Conservation (phyloP, 2,329 filamentous ascomycete genomes). For the Sordariomycetes sp. region DNA sequence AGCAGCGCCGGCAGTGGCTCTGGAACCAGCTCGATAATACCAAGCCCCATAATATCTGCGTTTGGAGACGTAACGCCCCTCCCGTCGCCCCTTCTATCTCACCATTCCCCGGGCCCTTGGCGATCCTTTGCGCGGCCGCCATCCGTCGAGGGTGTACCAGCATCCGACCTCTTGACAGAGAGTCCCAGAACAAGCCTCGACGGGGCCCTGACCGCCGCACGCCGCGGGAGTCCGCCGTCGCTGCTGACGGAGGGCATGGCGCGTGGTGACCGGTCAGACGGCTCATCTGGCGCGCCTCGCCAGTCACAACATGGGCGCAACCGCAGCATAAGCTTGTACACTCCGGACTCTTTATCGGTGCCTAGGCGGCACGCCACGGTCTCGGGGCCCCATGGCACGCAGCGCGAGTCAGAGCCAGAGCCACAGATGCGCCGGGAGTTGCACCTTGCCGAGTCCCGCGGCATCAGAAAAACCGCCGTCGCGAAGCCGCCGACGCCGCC, state of each 20-base stretch:
- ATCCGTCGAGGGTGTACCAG: conserved; percentile 31
- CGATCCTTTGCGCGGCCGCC: conserved; percentile 38
- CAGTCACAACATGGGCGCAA: conserved; percentile 50
- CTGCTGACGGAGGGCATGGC: neutral
- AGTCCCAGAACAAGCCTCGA: conserved; percentile 33
- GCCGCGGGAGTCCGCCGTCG: neutral
- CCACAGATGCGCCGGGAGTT: conserved; percentile 60
- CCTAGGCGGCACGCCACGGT: conserved; percentile 66
- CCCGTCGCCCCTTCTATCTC: conserved; percentile 60
- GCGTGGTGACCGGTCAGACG: neutral
- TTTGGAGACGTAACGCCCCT: conserved; percentile 72
- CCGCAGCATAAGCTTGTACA: conserved; percentile 81
- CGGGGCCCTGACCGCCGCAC: conserved; percentile 37
- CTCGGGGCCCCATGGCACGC: conserved; percentile 46
- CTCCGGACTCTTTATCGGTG: conserved; percentile 59
- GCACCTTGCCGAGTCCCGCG: conserved; percentile 68
- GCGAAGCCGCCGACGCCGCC: conserved; percentile 68
- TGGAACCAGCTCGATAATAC: conserved; percentile 55
- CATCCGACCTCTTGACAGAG: conserved; percentile 23
- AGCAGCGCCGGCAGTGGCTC: conserved; percentile 38
- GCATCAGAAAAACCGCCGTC: conserved; percentile 47
- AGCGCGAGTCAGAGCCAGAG: conserved; percentile 23
- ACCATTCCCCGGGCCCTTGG: conserved; percentile 59
- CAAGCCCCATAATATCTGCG: conserved; percentile 63
- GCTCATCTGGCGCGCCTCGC: neutral